Percentiles rank a stretch among this genome's conserved stretches.
Evolutionary conservation across 352 stramenopile species (phyloP).

Genomic region (Phytophthora ramorum): DNA sequence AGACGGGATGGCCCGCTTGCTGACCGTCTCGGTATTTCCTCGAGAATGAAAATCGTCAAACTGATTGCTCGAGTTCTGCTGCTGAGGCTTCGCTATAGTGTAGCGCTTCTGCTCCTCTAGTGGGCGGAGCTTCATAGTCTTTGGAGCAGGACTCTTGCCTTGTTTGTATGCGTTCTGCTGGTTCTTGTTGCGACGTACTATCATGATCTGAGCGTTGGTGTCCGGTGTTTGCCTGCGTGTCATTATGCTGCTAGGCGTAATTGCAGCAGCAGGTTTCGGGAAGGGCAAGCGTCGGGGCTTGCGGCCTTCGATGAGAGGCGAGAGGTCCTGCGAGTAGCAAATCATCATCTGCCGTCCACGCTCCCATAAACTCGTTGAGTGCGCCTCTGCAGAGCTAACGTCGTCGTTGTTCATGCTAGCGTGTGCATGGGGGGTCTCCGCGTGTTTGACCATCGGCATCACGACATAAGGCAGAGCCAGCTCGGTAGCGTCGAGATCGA

Average conservation of each 20-base stretch:
- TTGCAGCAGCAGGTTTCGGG: slow-evolving; percentile 22
- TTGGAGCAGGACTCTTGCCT: slow-evolving; percentile 17
- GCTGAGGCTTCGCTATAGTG: slow-evolving; percentile 18
- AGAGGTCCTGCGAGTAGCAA: slow-evolving; percentile 74
- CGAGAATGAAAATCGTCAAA: slow-evolving; percentile 24
- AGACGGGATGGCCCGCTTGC: not conserved
- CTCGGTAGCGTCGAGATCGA: slow-evolving; percentile 5
- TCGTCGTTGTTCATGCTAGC: slow-evolving; percentile 10
- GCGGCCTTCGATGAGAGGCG: slow-evolving; percentile 55
- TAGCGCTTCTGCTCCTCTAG: slow-evolving; percentile 23
- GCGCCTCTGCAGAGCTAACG: slow-evolving; percentile 17
- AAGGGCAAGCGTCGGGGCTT: slow-evolving; percentile 56
- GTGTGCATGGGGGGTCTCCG: not conserved
- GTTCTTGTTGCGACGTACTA: slow-evolving; percentile 26
- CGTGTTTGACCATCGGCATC: slow-evolving; percentile 5
- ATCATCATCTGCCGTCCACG: slow-evolving; percentile 46
- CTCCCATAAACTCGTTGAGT: slow-evolving; percentile 37
- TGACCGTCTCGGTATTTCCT: not conserved
- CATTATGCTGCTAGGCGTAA: not conserved
- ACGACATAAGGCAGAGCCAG: slow-evolving; percentile 18
- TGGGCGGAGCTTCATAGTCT: slow-evolving; percentile 32
- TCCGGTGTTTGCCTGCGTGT: slow-evolving; percentile 21
- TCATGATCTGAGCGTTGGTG: slow-evolving; percentile 10
- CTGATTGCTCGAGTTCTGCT: slow-evolving; percentile 33
- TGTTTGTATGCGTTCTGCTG: slow-evolving; percentile 14